Evolutionary conservation across 345 rosid genomes (phyloP).

Genomic region (Populus pruinosa): DNA sequence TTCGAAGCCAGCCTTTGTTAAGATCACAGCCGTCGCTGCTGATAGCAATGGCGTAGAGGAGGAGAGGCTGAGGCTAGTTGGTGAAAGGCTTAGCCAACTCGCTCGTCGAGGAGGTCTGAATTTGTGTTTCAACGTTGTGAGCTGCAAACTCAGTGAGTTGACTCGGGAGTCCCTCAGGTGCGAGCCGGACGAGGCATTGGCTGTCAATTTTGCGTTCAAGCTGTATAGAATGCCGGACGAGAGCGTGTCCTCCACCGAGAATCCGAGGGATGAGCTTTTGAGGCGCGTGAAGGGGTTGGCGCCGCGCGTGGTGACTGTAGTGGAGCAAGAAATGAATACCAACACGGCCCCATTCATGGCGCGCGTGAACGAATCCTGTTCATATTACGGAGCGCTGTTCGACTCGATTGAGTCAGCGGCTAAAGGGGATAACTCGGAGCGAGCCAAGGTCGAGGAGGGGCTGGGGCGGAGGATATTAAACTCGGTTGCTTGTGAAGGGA

Average conservation of each 20-base stretch:
- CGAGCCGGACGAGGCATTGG: constrained; percentile 60
- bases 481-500: constrained; percentile 84
- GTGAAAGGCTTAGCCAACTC: constrained; percentile 39
- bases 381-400: constrained; percentile 66
- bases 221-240: constrained; percentile 75
- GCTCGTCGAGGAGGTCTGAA: constrained; percentile 44
- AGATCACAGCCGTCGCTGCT: constrained; percentile 64
- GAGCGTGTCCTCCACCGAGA: constrained; percentile 78
- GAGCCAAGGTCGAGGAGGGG: constrained; percentile 60
- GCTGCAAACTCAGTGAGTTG: constrained; percentile 44
- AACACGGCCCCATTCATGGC: constrained; percentile 69
- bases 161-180: constrained; percentile 67
- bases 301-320: constrained; percentile 75
- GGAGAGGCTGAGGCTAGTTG: constrained; percentile 41
- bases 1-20: constrained; percentile 33
- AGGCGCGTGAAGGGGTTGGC: constrained; percentile 70
- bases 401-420: constrained; percentile 72
- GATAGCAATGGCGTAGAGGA: constrained; percentile 40
- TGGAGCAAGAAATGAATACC: constrained; percentile 68
- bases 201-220: constrained; percentile 80
- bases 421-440: constrained; percentile 35
- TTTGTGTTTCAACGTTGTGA: constrained; percentile 43
- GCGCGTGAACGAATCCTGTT: constrained; percentile 51
- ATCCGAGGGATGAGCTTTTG: constrained; percentile 86
- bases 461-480: constrained; percentile 62